A percentile compares a stretch with the other conserved stretches of the same genome.
Conservation (phyloP, 371 early-diverging fungal species). For the Batkoa obscura region DNA sequence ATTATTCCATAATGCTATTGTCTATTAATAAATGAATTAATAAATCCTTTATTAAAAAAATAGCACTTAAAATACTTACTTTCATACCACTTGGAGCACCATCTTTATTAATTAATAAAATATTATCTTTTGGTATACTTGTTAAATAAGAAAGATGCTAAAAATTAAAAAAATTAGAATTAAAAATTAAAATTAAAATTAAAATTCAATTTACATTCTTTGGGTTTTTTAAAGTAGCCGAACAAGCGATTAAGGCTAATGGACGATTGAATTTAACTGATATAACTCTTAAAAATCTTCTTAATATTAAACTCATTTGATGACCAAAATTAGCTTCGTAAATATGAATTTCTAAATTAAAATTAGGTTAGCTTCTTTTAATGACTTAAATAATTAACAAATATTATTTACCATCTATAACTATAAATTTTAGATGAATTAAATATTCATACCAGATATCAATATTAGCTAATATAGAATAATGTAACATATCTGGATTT, state of each 20-base stretch:
- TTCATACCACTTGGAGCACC: neutral
- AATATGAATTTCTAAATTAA: slow-evolving; percentile 37
- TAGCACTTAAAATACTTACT: neutral
- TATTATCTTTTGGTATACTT: neutral
- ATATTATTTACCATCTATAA: slow-evolving; percentile 40
- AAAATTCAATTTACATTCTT: slow-evolving; percentile 11
- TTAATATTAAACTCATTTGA: slow-evolving; percentile 41
- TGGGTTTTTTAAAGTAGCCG: slow-evolving; percentile 30
- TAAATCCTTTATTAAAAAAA: no score
- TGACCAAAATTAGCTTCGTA: slow-evolving; percentile 48
- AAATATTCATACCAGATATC: slow-evolving; percentile 35
- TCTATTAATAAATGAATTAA: no score
- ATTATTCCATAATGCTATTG: no score
- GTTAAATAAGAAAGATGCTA: neutral
- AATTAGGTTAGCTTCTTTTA: no score
- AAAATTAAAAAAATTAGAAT: no score
- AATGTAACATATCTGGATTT: slow-evolving; percentile 69
- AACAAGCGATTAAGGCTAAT: slow-evolving; percentile 38
- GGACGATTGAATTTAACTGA: neutral
- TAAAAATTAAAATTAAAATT: neutral
- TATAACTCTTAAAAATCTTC: slow-evolving; percentile 38
- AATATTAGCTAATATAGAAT: slow-evolving; percentile 38
- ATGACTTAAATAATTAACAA: neutral
- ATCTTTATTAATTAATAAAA: neutral
- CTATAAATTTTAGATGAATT: slow-evolving; percentile 25